Evolutionary conservation across 2,329 filamentous ascomycete genomes (phyloP).

Genomic region (Colletotrichum sp.): DNA sequence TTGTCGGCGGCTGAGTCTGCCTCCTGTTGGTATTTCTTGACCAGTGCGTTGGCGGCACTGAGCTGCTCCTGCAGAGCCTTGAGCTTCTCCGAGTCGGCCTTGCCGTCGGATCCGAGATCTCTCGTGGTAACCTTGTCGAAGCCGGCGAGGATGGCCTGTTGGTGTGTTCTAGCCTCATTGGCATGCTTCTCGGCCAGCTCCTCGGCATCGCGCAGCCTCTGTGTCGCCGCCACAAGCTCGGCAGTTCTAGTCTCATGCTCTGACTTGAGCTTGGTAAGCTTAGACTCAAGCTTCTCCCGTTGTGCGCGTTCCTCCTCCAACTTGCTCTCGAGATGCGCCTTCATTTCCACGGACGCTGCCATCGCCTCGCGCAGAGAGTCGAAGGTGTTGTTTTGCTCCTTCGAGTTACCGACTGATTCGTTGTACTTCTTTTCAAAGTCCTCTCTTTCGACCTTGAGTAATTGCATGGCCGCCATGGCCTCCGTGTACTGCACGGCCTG

Average conservation of each 20-base stretch:
- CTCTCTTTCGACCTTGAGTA: conserved; percentile 86
- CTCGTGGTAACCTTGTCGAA: conserved; percentile 74
- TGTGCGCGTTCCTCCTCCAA: conserved; percentile 82
- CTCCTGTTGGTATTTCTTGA: conserved; percentile 87
- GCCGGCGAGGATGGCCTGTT: conserved; percentile 80
- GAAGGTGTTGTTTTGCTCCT: conserved; percentile 74
- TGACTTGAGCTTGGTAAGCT: conserved; percentile 75
- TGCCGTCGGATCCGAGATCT: conserved; percentile 51
- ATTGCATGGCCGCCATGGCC: conserved; percentile 73
- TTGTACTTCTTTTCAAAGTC: conserved; percentile 74
- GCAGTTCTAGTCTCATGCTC: conserved; percentile 83
- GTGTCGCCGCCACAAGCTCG: conserved; percentile 76
- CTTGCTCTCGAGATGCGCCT: conserved; percentile 76
- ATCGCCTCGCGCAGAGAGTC: conserved; percentile 80
- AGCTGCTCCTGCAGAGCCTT: conserved; percentile 80
- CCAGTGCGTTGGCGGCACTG: conserved; percentile 76
- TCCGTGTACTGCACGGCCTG: conserved; percentile 80
- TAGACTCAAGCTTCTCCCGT: conserved; percentile 76
- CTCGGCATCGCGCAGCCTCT: conserved; percentile 83
- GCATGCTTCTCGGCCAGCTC: conserved; percentile 88
- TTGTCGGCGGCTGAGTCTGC: conserved; percentile 88
- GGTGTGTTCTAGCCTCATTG: conserved; percentile 85
- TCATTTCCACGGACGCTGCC: conserved; percentile 78
- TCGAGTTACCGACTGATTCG: conserved; percentile 68
- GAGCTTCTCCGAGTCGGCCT: conserved; percentile 68